Percentiles rank a stretch among this genome's conserved stretches.
Conservation (phyloP, 306 rosid species). For the Lathyrus aphaca region DNA sequence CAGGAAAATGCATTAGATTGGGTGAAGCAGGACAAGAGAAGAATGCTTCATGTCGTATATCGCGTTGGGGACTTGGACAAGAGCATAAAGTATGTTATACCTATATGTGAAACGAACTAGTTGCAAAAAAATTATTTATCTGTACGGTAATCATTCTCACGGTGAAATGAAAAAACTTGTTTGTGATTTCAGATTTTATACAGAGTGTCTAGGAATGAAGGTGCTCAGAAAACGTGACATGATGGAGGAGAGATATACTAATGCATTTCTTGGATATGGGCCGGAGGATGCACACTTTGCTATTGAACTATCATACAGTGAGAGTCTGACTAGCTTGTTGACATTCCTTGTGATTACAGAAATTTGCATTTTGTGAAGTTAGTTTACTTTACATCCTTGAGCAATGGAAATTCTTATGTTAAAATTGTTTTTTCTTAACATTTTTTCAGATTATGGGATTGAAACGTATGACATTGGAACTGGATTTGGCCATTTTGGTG, state of each 20-base stretch:
- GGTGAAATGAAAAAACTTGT: not conserved
- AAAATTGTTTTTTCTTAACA: slow-evolving; percentile 36
- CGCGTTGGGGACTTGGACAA: slow-evolving; percentile 87
- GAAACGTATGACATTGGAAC: slow-evolving; percentile 80
- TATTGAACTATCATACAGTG: slow-evolving; percentile 88
- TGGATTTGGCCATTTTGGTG: slow-evolving; percentile 84
- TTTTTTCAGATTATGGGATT: slow-evolving; percentile 76
- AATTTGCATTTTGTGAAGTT: slow-evolving; percentile 23
- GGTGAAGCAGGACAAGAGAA: slow-evolving; percentile 74
- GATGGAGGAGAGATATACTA: slow-evolving; percentile 82
- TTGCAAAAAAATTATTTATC: slow-evolving; percentile 10
- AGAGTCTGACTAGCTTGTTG: slow-evolving; percentile 37
- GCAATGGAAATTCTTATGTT: slow-evolving; percentile 12
- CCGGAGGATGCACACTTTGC: slow-evolving; percentile 88
- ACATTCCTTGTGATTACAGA: slow-evolving; percentile 16
- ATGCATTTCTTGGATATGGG: slow-evolving; percentile 88
- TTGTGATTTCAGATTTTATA: slow-evolving; percentile 74
- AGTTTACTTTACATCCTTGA: slow-evolving; percentile 35
- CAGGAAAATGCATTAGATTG: slow-evolving; percentile 76
- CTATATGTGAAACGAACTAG: not conserved
- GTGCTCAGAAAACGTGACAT: slow-evolving; percentile 80
- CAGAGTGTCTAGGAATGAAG: slow-evolving; percentile 87
- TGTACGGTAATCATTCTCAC: slow-evolving; percentile 23
- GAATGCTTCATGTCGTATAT: slow-evolving; percentile 84
- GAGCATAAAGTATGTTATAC: slow-evolving; percentile 77